phyloP scores from a whole-genome alignment of 1,284 basidiomycete species.

The Sporisorium graminicola region DNA sequence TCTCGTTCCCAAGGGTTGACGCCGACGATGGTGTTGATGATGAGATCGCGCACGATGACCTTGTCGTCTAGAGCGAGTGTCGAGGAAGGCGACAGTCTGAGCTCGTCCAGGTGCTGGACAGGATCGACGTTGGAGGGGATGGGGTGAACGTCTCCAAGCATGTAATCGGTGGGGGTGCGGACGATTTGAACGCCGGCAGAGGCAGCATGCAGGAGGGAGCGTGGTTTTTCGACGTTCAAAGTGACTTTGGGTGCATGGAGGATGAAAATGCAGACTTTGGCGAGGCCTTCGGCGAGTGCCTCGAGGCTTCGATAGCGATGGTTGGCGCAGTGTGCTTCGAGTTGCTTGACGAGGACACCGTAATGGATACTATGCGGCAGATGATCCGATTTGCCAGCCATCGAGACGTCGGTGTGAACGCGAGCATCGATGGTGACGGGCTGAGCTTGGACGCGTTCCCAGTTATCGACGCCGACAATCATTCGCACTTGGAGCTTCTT shows the following conservation, averaged over 20 bases:
- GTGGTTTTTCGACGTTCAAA: slow-evolving; percentile 73
- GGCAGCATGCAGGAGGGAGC: slow-evolving; percentile 75
- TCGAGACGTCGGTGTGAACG: slow-evolving; percentile 75
- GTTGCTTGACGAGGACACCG: slow-evolving; percentile 64
- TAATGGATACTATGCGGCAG: slow-evolving; percentile 74
- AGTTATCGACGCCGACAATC: slow-evolving; percentile 64
- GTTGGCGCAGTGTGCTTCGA: slow-evolving; percentile 59
- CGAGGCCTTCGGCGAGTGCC: slow-evolving; percentile 70
- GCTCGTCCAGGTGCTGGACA: slow-evolving; percentile 22
- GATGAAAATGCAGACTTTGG: slow-evolving; percentile 71
- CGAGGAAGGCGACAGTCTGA: slow-evolving; percentile 48
- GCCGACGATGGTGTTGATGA: slow-evolving; percentile 78
- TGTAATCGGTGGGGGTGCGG: slow-evolving; percentile 51
- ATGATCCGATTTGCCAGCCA: slow-evolving; percentile 75
- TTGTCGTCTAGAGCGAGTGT: slow-evolving; percentile 48
- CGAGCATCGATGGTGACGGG: slow-evolving; percentile 75
- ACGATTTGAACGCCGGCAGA: slow-evolving; percentile 72
- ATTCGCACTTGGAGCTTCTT: slow-evolving; percentile 62
- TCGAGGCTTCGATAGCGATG: slow-evolving; percentile 51
- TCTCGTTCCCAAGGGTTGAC: slow-evolving; percentile 80
- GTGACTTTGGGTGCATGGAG: slow-evolving; percentile 71
- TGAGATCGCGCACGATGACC: slow-evolving; percentile 74
- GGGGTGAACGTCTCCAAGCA: slow-evolving; percentile 28
- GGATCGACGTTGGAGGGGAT: slow-evolving; percentile 29
- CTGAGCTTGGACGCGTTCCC: slow-evolving; percentile 71